A percentile compares a stretch with the other conserved stretches of the same genome.
These are phyloP conservation scores for Detonula confervacea DNA, from an alignment of 352 stramenopile genomes.

Conservation along the genomic window DNA sequence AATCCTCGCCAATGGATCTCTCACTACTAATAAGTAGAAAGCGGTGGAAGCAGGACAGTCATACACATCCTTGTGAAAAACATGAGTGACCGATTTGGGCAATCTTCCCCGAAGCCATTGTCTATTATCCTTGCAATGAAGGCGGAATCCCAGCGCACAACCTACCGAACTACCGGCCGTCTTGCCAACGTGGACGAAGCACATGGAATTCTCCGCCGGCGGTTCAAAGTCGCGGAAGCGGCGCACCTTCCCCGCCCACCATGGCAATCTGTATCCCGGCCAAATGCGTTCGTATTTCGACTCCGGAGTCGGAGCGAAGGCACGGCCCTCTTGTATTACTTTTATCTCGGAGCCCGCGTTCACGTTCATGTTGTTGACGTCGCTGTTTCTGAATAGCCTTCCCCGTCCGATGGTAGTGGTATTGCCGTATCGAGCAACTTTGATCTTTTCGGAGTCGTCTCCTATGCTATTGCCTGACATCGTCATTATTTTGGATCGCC, in stretches of 20 bases:
- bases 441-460: background rate
- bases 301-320: conserved; percentile 4
- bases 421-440: conserved; percentile 1
- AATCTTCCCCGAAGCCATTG: conserved; percentile 11
- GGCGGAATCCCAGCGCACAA: conserved; percentile 22
- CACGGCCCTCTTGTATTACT: background rate
- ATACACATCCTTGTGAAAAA: conserved; percentile 41
- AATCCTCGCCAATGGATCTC: conserved; percentile 32
- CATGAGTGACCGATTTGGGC: conserved; percentile 26
- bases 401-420: background rate
- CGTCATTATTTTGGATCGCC: background rate
- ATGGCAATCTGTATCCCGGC: conserved; percentile 11
- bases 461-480: too few relatives aligned
- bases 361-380: too few relatives aligned
- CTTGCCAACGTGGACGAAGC: conserved; percentile 34
- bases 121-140: conserved; percentile 19
- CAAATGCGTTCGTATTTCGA: background rate
- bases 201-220: conserved; percentile 11
- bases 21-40: conserved; percentile 29
- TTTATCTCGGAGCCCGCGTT: background rate
- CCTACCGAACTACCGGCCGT: conserved; percentile 23
- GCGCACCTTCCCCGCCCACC: conserved; percentile 7
- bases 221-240: conserved; percentile 12
- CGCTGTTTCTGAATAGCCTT: conserved; percentile 1
- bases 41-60: conserved; percentile 24